Base-by-base conservation (phyloP, 2,329 filamentous ascomycete genomes). In the Cytospora piceicola region DNA sequence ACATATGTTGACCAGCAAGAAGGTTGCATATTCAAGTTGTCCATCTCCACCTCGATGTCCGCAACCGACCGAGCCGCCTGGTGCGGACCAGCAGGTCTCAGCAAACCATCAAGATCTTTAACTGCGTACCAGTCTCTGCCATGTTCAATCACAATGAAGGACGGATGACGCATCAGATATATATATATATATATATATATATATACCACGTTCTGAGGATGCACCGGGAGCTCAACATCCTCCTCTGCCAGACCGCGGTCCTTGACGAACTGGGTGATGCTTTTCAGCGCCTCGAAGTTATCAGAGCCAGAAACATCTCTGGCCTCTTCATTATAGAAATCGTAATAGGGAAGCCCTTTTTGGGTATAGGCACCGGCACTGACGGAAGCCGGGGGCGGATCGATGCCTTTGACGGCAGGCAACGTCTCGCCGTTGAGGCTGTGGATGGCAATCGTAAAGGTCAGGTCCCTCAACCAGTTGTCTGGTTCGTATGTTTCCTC, bases 341-440 rank as follows among this genome's bases (percentile, higher is more conserved):
- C 56, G 69, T 75, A 81, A 72, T 81, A 81, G 2, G 78, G 77
- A 2, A 76, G 66, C 0, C 75, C 75, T 11, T 71, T 32, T 0
- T 64, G 20, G 20, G 72, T 70, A 65, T 82, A 82, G 9, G 27
- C 15, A 0, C 69, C 72, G 1, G 74, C 74, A 3, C 71, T 70
- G 58, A 82, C 70, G 0, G 79, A 78, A 4, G 72, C 73, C 1
- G 66, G 58, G 7, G 77, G 79, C 5, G 77, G 73, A 0, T 65
- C 20, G 1, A 66, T 57, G 3, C 78, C 78, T 4, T 77, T 81
- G 51, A 79, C 70, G 2, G 67, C 32, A 4, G 70, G 58, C 69
- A 80, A 81, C 17, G 60, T 36, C 0, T 63, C 63, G 1, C 73
- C 73, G 70, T 80, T 77, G 46, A 81, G 72, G 22, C 80, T 75